Evolutionary conservation across 345 rosid species (phyloP).

Genomic region (Populus alba): DNA sequence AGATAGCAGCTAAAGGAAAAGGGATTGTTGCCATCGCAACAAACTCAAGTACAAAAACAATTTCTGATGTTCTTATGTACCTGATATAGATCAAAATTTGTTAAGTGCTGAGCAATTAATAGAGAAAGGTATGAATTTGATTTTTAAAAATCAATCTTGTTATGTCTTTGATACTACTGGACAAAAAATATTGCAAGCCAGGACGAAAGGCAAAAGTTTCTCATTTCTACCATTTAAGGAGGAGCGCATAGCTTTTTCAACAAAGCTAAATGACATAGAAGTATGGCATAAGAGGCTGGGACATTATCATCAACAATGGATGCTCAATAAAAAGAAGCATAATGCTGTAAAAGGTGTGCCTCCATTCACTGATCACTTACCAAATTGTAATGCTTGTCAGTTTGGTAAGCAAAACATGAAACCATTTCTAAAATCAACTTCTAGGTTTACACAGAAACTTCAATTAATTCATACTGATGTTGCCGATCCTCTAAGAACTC

Average conservation of each 20-base stretch:
- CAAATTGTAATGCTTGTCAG: not conserved
- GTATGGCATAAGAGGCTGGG: not conserved
- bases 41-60: not conserved
- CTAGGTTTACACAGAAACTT: not conserved
- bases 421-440: not conserved
- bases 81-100: not conserved
- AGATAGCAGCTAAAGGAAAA: not conserved
- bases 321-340: accelerated
- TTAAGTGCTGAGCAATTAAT: conserved; percentile 14
- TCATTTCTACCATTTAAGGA: not conserved
- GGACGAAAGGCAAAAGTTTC: conserved; percentile 10
- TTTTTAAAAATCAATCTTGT: conserved; percentile 7
- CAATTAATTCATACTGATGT: not conserved
- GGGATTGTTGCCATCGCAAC: not conserved
- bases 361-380: not conserved
- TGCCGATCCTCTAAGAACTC: not conserved
- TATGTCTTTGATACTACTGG: not conserved
- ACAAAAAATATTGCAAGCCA: not conserved
- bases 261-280: not conserved
- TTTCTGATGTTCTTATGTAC: conserved; percentile 15
- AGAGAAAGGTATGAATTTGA: not conserved
- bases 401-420: not conserved
- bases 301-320: not conserved
- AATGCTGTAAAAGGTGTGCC: not conserved
- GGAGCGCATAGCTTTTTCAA: not conserved